phyloP scores from a whole-genome alignment of 331 rosid species.

The Pyrus hybrid region DNA sequence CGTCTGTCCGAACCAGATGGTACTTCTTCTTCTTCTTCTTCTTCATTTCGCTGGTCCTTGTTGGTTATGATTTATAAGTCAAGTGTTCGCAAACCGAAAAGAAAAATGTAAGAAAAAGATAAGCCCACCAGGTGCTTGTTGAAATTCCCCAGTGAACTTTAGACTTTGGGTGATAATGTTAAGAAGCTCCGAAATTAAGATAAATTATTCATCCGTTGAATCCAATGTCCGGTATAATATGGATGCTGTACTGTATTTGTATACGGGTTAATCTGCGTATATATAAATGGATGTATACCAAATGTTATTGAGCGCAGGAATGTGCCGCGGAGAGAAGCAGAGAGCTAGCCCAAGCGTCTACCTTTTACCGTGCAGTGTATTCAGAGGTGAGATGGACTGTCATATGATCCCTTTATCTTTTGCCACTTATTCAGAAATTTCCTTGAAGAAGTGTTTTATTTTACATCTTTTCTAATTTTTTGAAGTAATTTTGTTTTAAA shows the following conservation, averaged over 20 bases:
- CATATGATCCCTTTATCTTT: not conserved
- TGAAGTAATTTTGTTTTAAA: not conserved
- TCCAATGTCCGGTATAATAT: not conserved
- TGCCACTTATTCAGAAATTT: not conserved
- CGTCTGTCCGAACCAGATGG: not conserved
- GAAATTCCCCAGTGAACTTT: not conserved
- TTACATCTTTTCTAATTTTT: not conserved
- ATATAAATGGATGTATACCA: not conserved
- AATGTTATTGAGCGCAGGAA: constrained; percentile 8
- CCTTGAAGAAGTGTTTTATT: not conserved
- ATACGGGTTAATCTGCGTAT: not conserved
- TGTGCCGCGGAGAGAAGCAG: constrained; percentile 9
- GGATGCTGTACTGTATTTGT: not conserved
- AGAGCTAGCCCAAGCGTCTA: constrained; percentile 13
- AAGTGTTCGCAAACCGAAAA: not conserved
- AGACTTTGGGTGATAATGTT: no score
- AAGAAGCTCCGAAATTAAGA: not conserved
- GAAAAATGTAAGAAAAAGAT: not conserved
- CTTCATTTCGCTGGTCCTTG: no score
- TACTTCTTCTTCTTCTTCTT: not conserved
- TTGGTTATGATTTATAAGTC: not conserved
- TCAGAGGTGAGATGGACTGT: constrained; percentile 17
- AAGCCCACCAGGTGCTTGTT: not conserved
- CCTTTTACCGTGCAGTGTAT: constrained; percentile 21
- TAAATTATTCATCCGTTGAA: not conserved